A percentile compares a stretch with the other conserved stretches of the same genome.
Conservation (phyloP, 2,329 filamentous ascomycete genomes). For the Penicillium fuscoglaucum region DNA sequence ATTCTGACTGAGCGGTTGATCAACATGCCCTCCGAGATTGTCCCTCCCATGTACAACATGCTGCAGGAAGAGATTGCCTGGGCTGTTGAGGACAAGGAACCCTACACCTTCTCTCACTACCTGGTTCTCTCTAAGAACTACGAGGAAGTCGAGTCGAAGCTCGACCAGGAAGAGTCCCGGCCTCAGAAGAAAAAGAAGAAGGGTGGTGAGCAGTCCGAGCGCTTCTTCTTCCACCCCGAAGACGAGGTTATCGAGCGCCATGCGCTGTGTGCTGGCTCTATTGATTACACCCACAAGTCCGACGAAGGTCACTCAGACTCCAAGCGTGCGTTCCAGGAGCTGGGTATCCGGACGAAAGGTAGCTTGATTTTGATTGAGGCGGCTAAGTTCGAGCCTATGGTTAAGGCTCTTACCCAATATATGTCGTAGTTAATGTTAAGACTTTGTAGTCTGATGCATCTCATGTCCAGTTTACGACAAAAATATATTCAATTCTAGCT, state of each 20-base stretch:
- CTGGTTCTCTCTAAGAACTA: constrained; percentile 92
- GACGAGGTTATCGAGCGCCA: constrained; percentile 84
- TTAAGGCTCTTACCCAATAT: constrained; percentile 75
- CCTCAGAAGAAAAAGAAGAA: constrained; percentile 69
- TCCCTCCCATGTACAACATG: constrained; percentile 94
- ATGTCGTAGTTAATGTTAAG: constrained; percentile 42
- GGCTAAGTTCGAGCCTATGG: constrained; percentile 70
- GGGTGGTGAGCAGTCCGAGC: constrained; percentile 50
- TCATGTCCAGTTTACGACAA: constrained; percentile 25
- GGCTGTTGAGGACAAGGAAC: constrained; percentile 85
- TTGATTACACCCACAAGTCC: constrained; percentile 73
- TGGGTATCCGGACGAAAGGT: constrained; percentile 81
- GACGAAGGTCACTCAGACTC: constrained; percentile 82
- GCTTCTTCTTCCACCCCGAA: constrained; percentile 93
- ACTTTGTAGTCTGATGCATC: constrained; percentile 15
- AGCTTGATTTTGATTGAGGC: constrained; percentile 86
- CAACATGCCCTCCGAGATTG: constrained; percentile 92
- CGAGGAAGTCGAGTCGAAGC: constrained; percentile 76
- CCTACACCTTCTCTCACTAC: constrained; percentile 91
- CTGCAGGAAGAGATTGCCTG: constrained; percentile 86
- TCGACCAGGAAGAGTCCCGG: constrained; percentile 66
- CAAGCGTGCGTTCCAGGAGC: constrained; percentile 90
- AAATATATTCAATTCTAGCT: constrained; percentile 11
- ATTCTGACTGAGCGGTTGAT: constrained; percentile 91
- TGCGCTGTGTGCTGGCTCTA: constrained; percentile 68